Conservation (phyloP, 225 moss, liverwort and hornwort species). For the Pseudoscleropodium purum region DNA sequence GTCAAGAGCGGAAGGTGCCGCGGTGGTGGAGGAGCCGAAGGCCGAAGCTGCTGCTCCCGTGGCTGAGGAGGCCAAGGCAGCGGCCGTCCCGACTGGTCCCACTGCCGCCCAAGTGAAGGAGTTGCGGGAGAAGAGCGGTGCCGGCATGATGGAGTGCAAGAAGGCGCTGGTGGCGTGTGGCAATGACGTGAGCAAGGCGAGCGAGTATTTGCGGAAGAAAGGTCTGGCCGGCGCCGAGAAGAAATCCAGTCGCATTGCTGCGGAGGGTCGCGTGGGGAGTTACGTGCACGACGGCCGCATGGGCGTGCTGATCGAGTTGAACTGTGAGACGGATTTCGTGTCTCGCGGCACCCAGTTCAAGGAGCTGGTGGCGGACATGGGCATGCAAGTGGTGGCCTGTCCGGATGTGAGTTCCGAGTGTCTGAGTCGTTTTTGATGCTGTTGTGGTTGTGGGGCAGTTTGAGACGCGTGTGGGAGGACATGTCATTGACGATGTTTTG, state of each 20-base stretch:
- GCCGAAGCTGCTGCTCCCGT: neutral
- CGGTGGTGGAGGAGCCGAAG: neutral
- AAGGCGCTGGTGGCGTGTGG: constrained; percentile 58
- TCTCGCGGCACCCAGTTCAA: constrained; percentile 70
- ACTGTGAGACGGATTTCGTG: constrained; percentile 92
- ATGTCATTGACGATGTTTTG: neutral
- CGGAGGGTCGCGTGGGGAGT: constrained; percentile 87
- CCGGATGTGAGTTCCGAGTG: constrained; percentile 17
- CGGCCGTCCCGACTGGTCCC: constrained; percentile 6
- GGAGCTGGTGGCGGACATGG: constrained; percentile 77
- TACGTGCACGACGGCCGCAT: constrained; percentile 85
- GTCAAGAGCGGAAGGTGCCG: neutral
- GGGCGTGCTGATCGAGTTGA: constrained; percentile 82
- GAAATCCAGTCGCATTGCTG: constrained; percentile 78
- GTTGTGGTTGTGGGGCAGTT: neutral
- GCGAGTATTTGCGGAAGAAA: constrained; percentile 75
- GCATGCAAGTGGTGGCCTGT: constrained; percentile 56
- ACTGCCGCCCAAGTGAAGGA: constrained; percentile 64
- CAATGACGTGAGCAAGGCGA: constrained; percentile 66
- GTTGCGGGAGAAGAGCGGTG: constrained; percentile 76
- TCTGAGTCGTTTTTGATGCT: neutral
- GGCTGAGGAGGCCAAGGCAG: neutral
- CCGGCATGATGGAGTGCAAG: constrained; percentile 99
- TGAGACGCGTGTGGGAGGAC: neutral
- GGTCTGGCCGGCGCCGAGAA: constrained; percentile 89